These are phyloP conservation scores for Pisolithus thermaeus DNA, from an alignment of 1,284 basidiomycete genomes.

Conservation along the genomic window DNA sequence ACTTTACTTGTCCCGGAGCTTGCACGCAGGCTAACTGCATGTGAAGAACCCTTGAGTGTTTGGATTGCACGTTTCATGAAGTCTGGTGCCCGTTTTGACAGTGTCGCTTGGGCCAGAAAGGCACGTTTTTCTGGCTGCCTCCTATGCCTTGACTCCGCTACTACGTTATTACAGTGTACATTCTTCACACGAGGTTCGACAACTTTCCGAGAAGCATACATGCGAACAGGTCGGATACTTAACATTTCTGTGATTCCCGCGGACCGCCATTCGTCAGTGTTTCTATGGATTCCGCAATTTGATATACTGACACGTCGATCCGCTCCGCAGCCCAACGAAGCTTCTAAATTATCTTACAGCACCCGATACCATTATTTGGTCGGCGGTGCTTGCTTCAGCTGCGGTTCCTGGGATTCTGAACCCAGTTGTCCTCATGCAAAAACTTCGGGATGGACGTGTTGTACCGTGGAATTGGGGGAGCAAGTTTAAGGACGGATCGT, in stretches of 20 bases:
- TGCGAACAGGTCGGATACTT: constrained; percentile 87
- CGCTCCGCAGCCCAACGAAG: constrained; percentile 73
- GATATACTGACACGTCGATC: constrained; percentile 7
- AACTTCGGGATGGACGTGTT: constrained; percentile 76
- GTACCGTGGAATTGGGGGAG: constrained; percentile 95
- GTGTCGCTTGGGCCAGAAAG: constrained; percentile 88
- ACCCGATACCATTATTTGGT: constrained; percentile 83
- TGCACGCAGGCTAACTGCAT: constrained; percentile 87
- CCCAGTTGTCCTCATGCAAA: constrained; percentile 91
- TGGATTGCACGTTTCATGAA: constrained; percentile 81
- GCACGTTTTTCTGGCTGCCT: constrained; percentile 32
- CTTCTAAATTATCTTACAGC: constrained; percentile 94
- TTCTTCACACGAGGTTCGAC: constrained; percentile 94
- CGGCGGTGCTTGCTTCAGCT: constrained; percentile 72
- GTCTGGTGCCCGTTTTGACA: constrained; percentile 93
- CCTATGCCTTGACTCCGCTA: not conserved
- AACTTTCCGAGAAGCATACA: constrained; percentile 95
- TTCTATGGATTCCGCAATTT: constrained; percentile 1
- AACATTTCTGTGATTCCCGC: constrained; percentile 95
- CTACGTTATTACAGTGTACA: constrained; percentile 34
- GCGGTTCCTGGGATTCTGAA: constrained; percentile 85
- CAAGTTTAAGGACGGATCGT: constrained; percentile 86
- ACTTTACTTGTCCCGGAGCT: constrained; percentile 74
- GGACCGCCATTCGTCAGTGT: constrained; percentile 81
- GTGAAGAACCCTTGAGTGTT: constrained; percentile 74